Base-by-base conservation (phyloP, 257 asterid species). In the Solanum megistacrolobum region DNA sequence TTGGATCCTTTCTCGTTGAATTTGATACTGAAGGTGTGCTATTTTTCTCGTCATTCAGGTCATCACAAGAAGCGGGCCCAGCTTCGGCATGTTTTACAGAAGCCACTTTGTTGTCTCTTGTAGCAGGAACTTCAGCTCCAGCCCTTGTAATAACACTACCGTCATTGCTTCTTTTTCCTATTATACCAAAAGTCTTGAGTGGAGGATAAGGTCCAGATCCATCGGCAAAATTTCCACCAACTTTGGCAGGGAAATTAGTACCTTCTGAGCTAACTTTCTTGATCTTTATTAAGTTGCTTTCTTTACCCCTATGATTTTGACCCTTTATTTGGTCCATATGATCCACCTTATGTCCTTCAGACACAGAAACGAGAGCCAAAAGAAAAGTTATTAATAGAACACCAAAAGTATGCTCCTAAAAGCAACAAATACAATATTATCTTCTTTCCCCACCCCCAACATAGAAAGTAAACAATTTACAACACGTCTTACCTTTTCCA, bases 121-220 rank as follows among this genome's bases (percentile, higher is more conserved):
- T 91, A 43, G 88, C 83, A 16, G 93, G 89, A 87, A 85, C 89
- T 73, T 92, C 96, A 85, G 89, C 89, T 83, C 86, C 91, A 71
- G 90, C 69, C 89, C 91, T 88, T 84, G 88, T 84, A 43, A 88
- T 87, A 89, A 92, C 88, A 83, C 84, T 66, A 25, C 91, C 92
- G 23, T 94, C 98, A 31, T 65, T 86, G 83, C 89, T 89, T 89
- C 95, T 90, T 83, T 91, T 94, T 66, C 95, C 98, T 25, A 90
- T 86, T 18, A 87, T 66, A 74, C 93, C 87, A 89, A 83, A 88
- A 65, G 93, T 86, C 76, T 87, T 89, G 81, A 83, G 87, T 46
- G 93, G 93, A 90, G 94, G 91, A 88, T 87, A 89, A 23, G 93
- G 84, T 73, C 90, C 96, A 72, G 89, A 41, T 7, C 87, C 93